Evolutionary conservation across 2,329 filamentous ascomycete species (phyloP).

Genomic region (Epichloe glyceriae): DNA sequence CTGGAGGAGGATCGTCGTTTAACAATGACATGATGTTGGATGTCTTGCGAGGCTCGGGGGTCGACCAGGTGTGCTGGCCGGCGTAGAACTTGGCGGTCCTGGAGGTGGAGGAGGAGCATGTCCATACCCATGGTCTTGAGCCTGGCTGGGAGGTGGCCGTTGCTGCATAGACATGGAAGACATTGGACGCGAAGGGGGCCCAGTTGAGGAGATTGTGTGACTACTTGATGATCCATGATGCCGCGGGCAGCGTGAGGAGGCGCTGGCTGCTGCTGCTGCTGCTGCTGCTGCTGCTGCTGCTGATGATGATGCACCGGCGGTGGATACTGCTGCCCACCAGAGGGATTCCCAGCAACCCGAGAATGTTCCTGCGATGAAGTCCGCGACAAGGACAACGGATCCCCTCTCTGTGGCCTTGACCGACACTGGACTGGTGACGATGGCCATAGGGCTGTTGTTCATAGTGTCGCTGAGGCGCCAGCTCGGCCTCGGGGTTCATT

Average conservation of each 20-base stretch:
- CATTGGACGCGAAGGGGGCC: conserved; percentile 25
- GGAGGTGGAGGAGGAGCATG: conserved; percentile 17
- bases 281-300: not conserved
- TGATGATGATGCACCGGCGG: conserved; percentile 18
- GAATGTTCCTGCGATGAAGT: conserved; percentile 30
- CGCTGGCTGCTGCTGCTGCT: not conserved
- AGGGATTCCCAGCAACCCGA: conserved; percentile 19
- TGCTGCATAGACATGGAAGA: conserved; percentile 25
- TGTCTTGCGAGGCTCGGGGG: conserved; percentile 42
- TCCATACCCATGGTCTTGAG: conserved; percentile 19
- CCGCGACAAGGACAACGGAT: conserved; percentile 26
- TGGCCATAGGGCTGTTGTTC: conserved; percentile 28
- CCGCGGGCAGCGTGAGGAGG: conserved; percentile 14
- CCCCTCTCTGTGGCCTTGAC: conserved; percentile 23
- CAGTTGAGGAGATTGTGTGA: conserved; percentile 26
- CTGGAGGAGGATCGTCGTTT: conserved; percentile 42
- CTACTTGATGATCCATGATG: conserved; percentile 26
- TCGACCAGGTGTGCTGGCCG: conserved; percentile 17
- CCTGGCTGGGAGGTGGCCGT: conserved; percentile 17
- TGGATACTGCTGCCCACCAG: conserved; percentile 18
- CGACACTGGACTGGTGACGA: conserved; percentile 25
- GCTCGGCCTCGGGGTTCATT: conserved; percentile 39
- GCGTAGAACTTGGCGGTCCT: not conserved
- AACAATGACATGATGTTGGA: conserved; percentile 51
- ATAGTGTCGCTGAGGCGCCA: conserved; percentile 26